Conservation (phyloP, 352 stramenopile species). For the Phytophthora capsici region DNA sequence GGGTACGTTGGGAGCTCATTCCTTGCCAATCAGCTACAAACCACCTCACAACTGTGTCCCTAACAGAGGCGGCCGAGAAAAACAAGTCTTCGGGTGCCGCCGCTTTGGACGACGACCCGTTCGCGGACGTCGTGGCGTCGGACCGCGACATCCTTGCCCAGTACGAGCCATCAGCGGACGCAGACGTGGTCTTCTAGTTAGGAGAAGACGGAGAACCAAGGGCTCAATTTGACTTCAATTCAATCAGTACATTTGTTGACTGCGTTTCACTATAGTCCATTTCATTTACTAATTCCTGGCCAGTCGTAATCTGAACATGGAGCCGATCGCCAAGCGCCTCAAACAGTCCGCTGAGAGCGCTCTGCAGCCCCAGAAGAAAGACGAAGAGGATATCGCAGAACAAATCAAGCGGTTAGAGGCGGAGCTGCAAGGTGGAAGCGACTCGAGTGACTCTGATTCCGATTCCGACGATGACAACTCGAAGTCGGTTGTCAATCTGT, state of each 20-base stretch:
- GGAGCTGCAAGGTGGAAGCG: conserved; percentile 57
- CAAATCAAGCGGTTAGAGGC: conserved; percentile 75
- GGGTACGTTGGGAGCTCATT: conserved; percentile 29
- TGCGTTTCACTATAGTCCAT: conserved; percentile 29
- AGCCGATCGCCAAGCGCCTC: conserved; percentile 87
- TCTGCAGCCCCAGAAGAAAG: conserved; percentile 35
- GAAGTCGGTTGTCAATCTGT: conserved; percentile 65
- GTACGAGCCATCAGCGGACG: conserved; percentile 75
- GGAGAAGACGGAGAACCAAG: neutral
- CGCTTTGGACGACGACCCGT: conserved; percentile 61
- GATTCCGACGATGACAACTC: conserved; percentile 31
- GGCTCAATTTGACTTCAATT: conserved; percentile 25
- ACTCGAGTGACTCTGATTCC: conserved; percentile 40
- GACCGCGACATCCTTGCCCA: conserved; percentile 84
- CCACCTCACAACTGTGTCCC: conserved; percentile 7
- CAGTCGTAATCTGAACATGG: conserved; percentile 44
- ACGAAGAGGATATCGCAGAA: conserved; percentile 67
- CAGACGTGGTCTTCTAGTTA: conserved; percentile 83
- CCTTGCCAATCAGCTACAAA: neutral
- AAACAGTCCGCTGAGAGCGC: conserved; percentile 75
- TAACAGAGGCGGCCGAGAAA: conserved; percentile 17
- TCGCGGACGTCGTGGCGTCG: conserved; percentile 71
- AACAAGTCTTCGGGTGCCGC: conserved; percentile 16
- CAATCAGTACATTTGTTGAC: conserved; percentile 29
- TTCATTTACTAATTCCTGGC: conserved; percentile 27